phyloP scores from a whole-genome alignment of 2,329 filamentous ascomycete species.

The Periconia sp. region DNA sequence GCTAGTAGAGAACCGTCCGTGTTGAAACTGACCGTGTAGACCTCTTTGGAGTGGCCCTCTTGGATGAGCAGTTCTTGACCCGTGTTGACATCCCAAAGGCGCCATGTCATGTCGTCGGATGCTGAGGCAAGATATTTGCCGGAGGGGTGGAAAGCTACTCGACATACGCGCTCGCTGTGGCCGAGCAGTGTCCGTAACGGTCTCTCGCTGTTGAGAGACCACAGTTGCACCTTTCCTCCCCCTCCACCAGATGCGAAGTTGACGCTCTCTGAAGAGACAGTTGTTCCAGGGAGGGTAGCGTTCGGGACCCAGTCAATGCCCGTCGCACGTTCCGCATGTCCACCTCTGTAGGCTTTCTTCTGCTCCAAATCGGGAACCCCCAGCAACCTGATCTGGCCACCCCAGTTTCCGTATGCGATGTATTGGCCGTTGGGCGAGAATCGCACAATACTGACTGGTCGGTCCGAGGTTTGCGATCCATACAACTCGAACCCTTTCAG shows the following conservation, averaged over 20 bases:
- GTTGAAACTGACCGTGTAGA: conserved; percentile 89
- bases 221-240: conserved; percentile 84
- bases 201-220: conserved; percentile 85
- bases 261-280: conserved; percentile 70
- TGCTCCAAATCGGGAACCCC: conserved; percentile 80
- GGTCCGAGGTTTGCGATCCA: conserved; percentile 88
- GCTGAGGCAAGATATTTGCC: conserved; percentile 88
- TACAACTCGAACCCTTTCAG: conserved; percentile 85
- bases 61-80: conserved; percentile 83
- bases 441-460: conserved; percentile 87
- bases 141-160: conserved; percentile 92
- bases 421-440: conserved; percentile 84
- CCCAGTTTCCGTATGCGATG: conserved; percentile 91
- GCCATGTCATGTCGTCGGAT: conserved; percentile 95
- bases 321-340: conserved; percentile 86
- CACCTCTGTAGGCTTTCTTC: conserved; percentile 70
- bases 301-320: conserved; percentile 89
- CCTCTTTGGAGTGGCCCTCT: conserved; percentile 92
- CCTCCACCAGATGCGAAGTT: conserved; percentile 91
- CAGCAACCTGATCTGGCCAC: conserved; percentile 82
- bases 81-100: conserved; percentile 90
- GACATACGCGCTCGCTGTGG: conserved; percentile 83
- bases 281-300: conserved; percentile 70
- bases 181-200: conserved; percentile 80
- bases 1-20: conserved; percentile 86